Evolutionary conservation across 345 rosid genomes (phyloP).

Genomic region (Nephelium lappaceum): DNA sequence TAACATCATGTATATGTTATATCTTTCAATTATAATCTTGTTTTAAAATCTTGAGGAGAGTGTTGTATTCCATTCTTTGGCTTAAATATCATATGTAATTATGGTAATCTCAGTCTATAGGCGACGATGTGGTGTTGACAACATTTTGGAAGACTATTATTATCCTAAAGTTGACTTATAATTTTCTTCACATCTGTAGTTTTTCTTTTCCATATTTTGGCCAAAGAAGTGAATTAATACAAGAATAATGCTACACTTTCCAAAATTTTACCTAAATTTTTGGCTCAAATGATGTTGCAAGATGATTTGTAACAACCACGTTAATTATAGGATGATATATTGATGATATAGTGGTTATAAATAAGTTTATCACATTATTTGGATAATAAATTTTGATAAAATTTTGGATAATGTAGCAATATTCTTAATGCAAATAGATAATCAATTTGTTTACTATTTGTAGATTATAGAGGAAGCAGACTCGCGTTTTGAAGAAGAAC

Average conservation of each 20-base stretch:
- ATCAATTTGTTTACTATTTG: background rate
- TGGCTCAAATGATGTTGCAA: too few relatives aligned
- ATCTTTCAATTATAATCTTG: background rate
- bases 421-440: background rate
- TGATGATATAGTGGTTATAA: too few relatives aligned
- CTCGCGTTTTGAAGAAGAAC: constrained; percentile 30
- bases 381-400: too few relatives aligned
- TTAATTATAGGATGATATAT: too few relatives aligned
- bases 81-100: background rate
- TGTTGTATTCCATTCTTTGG: background rate
- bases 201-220: background rate
- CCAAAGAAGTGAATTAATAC: background rate
- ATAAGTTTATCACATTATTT: too few relatives aligned
- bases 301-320: too few relatives aligned
- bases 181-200: background rate
- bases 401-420: too few relatives aligned
- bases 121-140: background rate
- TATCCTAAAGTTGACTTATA: background rate
- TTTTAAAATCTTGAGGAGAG: background rate
- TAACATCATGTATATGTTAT: background rate
- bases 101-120: background rate
- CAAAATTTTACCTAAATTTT: too few relatives aligned
- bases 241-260: too few relatives aligned
- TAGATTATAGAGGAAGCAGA: constrained; percentile 46
- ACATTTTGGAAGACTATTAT: background rate